These are phyloP conservation scores for Vigna angularis DNA, from an alignment of 306 rosid genomes.

Conservation along the genomic window DNA sequence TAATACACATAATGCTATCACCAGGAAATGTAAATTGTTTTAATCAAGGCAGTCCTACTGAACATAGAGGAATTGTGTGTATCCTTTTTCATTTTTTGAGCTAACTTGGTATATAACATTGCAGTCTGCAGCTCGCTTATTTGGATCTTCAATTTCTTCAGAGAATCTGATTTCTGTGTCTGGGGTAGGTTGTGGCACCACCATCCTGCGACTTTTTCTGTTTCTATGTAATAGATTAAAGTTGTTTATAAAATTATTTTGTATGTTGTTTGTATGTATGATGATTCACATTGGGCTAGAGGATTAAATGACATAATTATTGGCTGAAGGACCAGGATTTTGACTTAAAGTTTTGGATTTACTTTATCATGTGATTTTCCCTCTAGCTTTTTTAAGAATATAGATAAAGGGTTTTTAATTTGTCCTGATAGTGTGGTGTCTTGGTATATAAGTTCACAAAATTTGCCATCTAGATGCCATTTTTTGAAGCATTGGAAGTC, in stretches of 20 bases:
- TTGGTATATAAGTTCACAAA: constrained; percentile 7
- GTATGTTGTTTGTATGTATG: constrained; percentile 18
- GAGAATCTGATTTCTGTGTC: constrained; percentile 84
- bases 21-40: background rate
- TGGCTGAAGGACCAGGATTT: constrained; percentile 18
- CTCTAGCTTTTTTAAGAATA: constrained; percentile 2
- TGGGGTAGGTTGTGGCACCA: constrained; percentile 67
- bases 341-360: constrained; percentile 20
- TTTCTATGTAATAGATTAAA: constrained; percentile 3
- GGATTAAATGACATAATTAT: constrained; percentile 25
- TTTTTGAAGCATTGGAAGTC: constrained; percentile 36
- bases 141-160: constrained; percentile 85
- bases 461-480: background rate
- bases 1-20: constrained; percentile 15
- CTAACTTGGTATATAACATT: constrained; percentile 33
- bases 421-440: background rate
- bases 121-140: constrained; percentile 96
- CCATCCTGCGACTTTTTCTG: constrained; percentile 24
- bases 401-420: background rate
- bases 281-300: background rate
- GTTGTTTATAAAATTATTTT: constrained; percentile 20
- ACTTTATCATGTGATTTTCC: background rate
- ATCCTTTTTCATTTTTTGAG: constrained; percentile 15
- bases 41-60: constrained; percentile 34
- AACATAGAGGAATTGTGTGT: constrained; percentile 14